Base-by-base conservation (phyloP, 2,329 filamentous ascomycete species). In the Helotiales sp. region DNA sequence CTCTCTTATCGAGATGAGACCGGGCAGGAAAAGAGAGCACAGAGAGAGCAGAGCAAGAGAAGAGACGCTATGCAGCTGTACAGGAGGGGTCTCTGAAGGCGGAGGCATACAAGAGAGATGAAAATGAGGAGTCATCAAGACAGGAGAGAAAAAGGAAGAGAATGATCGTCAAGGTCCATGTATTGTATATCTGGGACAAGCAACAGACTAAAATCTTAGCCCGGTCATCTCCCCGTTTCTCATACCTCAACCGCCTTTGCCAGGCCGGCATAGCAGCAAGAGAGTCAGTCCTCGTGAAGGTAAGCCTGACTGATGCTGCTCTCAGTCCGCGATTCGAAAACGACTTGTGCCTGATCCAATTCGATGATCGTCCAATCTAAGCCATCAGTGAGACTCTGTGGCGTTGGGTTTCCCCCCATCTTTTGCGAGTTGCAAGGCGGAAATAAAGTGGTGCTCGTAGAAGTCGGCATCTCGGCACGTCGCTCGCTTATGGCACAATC, bases 401-500 rank as follows among this genome's bases (percentile, higher is more conserved):
- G 36, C 29, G 33, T 29, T 29, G 17, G 19, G 10, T 19, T 15
- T 48, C 29, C 31, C 40, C 49, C 49, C 40, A 48, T 53, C 25
- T 30, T 53, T 48, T 30, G 30, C 17, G 24, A 27, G 10, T 22
- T 13, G 34, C 19, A 24, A 10, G 29, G 29, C 47, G 57, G 57
- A 55, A 59, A 48, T 52, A 59, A 40, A 33, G 19, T 29, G 12
- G n/a, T 47, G 40, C 47, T 33, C 47, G 38, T 52, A 31, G 33
- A 31, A 29, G 29, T 46, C 56, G 56, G 57, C 22, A 40, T 47
- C 27, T 55, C 57, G 53, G 53, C 54, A 56, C 52, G 27, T 29
- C 12, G 50, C 24, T 50, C 31, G 33, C 30, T 25, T 25, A 25
- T 5, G 8, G 4, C 22, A 3, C 38, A 6, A 24, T 25, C 34